phyloP scores from a whole-genome alignment of 441 rosid species.

The Syzygium malaccense region DNA sequence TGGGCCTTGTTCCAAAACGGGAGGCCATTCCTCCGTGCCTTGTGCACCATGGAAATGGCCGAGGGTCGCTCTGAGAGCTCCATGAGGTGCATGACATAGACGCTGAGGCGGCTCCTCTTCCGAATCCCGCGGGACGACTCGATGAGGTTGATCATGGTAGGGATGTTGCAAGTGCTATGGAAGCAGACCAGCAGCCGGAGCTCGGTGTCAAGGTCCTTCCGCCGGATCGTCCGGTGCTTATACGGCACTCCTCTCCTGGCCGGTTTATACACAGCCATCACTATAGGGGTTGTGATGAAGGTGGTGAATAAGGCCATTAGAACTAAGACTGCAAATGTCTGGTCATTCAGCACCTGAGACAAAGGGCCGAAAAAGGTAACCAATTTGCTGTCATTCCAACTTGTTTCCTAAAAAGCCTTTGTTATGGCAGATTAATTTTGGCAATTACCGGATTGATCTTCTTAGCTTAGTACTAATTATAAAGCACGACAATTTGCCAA shows the following conservation, averaged over 20 bases:
- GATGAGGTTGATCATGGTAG: slow-evolving; percentile 45
- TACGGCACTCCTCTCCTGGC: slow-evolving; percentile 43
- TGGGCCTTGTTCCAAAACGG: slow-evolving; percentile 46
- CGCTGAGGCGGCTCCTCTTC: slow-evolving; percentile 33
- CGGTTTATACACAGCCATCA: slow-evolving; percentile 44
- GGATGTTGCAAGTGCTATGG: slow-evolving; percentile 52
- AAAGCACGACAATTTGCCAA: neutral
- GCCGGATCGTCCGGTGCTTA: slow-evolving; percentile 32
- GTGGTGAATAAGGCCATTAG: slow-evolving; percentile 60
- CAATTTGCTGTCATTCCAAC: neutral
- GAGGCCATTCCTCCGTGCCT: slow-evolving; percentile 48
- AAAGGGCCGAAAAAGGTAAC: neutral
- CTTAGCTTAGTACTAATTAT: neutral
- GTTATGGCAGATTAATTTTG: neutral
- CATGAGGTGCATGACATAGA: slow-evolving; percentile 58
- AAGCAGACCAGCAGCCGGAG: slow-evolving; percentile 48
- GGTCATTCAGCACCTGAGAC: slow-evolving; percentile 46
- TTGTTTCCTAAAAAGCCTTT: neutral
- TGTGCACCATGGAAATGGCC: slow-evolving; percentile 51
- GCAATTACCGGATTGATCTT: neutral
- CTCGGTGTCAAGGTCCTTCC: slow-evolving; percentile 38
- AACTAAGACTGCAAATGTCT: slow-evolving; percentile 47
- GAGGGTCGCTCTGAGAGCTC: slow-evolving; percentile 55
- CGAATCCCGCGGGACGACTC: slow-evolving; percentile 49
- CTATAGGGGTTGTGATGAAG: slow-evolving; percentile 50